A percentile compares a stretch with the other conserved stretches of the same genome.
Evolutionary conservation across 345 rosid species (phyloP).

Genomic region (Punica granatum): DNA sequence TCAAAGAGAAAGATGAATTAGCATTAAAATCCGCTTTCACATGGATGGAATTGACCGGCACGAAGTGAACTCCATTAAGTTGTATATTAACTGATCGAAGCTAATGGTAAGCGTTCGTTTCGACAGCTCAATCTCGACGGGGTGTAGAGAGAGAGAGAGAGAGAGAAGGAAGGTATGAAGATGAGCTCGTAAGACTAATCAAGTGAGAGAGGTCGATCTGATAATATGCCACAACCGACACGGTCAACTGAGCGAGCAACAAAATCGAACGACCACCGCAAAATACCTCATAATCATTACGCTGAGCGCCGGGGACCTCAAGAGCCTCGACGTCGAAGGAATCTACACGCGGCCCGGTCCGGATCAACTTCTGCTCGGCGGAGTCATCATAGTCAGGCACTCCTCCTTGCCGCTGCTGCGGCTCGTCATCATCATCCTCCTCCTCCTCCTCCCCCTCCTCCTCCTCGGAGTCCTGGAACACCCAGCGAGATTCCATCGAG

Average conservation of each 20-base stretch:
- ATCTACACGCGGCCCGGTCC: slow-evolving; percentile 72
- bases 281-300: slow-evolving; percentile 58
- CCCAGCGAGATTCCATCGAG: slow-evolving; percentile 81
- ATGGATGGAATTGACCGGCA: too few relatives aligned
- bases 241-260: neutral
- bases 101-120: too few relatives aligned
- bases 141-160: too few relatives aligned
- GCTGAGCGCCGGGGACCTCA: slow-evolving; percentile 67
- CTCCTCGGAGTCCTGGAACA: slow-evolving; percentile 72
- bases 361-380: slow-evolving; percentile 63
- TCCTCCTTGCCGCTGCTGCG: slow-evolving; percentile 35
- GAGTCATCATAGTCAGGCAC: slow-evolving; percentile 49
- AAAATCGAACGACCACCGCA: neutral
- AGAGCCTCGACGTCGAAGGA: slow-evolving; percentile 90
- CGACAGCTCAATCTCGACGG: too few relatives aligned
- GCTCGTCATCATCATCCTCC: slow-evolving; percentile 17
- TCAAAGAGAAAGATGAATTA: neutral
- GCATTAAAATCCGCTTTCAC: too few relatives aligned
- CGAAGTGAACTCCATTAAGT: too few relatives aligned
- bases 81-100: too few relatives aligned
- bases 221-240: too few relatives aligned
- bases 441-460: slow-evolving; percentile 49
- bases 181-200: neutral
- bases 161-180: too few relatives aligned
- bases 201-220: too few relatives aligned